Evolutionary conservation across 2,329 filamentous ascomycete genomes (phyloP).

Genomic region (Arthrobotrys musiformis): DNA sequence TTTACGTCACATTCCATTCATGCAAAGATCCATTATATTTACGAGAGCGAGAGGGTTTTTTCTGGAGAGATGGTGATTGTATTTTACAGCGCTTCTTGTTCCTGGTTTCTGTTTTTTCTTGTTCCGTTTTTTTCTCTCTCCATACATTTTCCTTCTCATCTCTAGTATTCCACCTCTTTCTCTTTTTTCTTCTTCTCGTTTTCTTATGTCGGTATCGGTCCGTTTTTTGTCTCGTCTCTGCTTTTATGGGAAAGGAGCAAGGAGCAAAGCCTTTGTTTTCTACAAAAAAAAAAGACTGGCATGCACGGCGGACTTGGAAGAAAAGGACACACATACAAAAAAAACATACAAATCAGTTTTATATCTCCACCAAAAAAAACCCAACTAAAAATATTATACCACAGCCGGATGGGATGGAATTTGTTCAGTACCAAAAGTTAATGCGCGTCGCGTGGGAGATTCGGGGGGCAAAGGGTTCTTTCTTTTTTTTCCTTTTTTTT

Average conservation of each 20-base stretch:
- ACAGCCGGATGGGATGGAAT: slow-evolving; percentile 9
- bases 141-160: slow-evolving; percentile 1
- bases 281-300: slow-evolving; percentile 9
- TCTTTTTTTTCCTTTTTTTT: too few relatives aligned
- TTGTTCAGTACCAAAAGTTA: slow-evolving; percentile 24
- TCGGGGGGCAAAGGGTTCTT: background rate
- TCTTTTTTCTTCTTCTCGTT: background rate
- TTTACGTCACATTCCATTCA: slow-evolving; percentile 18
- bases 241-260: slow-evolving; percentile 32
- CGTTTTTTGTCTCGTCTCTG: slow-evolving; percentile 8
- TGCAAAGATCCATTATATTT: slow-evolving; percentile 15
- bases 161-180: too few relatives aligned
- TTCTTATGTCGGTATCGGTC: slow-evolving; percentile 9
- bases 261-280: slow-evolving; percentile 29
- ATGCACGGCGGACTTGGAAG: slow-evolving; percentile 36
- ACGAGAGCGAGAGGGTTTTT: slow-evolving; percentile 11
- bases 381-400: too few relatives aligned
- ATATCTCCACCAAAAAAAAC: too few relatives aligned
- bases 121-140: background rate
- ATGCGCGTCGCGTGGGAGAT: slow-evolving; percentile 1
- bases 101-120: background rate
- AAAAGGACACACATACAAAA: too few relatives aligned
- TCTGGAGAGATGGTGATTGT: slow-evolving; percentile 16
- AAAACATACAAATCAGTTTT: too few relatives aligned
- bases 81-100: slow-evolving; percentile 2